A percentile compares a stretch with the other conserved stretches of the same genome.
These are phyloP conservation scores for Iberis pinnata DNA, from an alignment of 345 rosid species.

Conservation along the genomic window DNA sequence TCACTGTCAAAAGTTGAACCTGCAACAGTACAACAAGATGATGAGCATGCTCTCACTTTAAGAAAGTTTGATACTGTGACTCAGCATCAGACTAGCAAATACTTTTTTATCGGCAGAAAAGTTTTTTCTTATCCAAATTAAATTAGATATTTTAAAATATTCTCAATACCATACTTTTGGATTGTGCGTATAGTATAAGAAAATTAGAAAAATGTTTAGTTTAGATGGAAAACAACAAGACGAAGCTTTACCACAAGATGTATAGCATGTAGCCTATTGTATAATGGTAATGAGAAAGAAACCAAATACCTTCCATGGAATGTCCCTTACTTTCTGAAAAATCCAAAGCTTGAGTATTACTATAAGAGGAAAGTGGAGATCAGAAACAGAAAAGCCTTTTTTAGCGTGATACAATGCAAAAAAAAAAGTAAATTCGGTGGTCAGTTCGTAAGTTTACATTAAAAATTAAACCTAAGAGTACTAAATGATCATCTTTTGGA, in stretches of 20 bases:
- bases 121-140: neutral
- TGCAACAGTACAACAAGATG: slow-evolving; percentile 31
- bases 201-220: neutral
- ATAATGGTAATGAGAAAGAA: slow-evolving; percentile 16
- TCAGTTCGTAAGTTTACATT: neutral
- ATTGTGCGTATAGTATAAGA: slow-evolving; percentile 4
- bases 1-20: slow-evolving; percentile 53
- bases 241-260: neutral
- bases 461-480: neutral
- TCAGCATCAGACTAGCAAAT: slow-evolving; percentile 12
- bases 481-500: neutral
- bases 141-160: neutral
- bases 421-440: neutral
- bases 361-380: slow-evolving; percentile 25
- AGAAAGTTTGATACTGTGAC: slow-evolving; percentile 7
- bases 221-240: neutral
- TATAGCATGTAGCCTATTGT: slow-evolving; percentile 5
- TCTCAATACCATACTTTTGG: slow-evolving; percentile 1
- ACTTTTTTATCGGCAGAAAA: neutral
- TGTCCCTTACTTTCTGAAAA: slow-evolving; percentile 28
- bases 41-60: slow-evolving; percentile 21
- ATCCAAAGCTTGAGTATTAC: slow-evolving; percentile 46
- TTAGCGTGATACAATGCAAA: neutral
- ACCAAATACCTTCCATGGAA: slow-evolving; percentile 36
- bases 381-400: slow-evolving; percentile 11